Evolutionary conservation across 2,329 filamentous ascomycete species (phyloP), one percentile per base, ranked within the genome.

Genomic region (Botrytis aclada): DNA sequence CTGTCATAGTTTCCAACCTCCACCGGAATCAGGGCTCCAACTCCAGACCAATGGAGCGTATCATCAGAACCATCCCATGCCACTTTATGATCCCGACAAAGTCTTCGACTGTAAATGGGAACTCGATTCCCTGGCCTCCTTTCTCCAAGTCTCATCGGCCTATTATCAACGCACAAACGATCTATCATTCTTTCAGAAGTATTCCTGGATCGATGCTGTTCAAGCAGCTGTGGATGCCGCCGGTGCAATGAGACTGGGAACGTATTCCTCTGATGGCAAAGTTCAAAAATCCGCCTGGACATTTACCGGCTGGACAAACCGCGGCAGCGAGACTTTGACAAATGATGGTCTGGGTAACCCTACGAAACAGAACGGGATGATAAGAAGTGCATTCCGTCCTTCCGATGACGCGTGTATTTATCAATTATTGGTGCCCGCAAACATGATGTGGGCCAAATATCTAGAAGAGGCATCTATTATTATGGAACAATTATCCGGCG

Each of bases 41-140:
- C 87, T 90, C 2, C 84, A 86, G 0, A 78, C 81, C 8, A 92
- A 92, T 78, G 84, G 85, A 0, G 89, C 89, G 94, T 81, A 78
- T 84, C 76, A 80, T 85, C 81, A 88, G 73, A 86, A 93, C 76
- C 83, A 80, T 18, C 90, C 93, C 1, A 87, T 91, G 74, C 95
- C 95, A 0, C 83, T 86, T 0, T 95, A 94, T 78, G 89, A 95
- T 61, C 78, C 78, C 77, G 85, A 87, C 1, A 85, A 90, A 64
- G 94, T 97, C 0, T 98, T 96, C 79, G 95, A 97, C 82, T 98
- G 95, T 87, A 98, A 98, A 82, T 98, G 96, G 83, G 95, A 98
- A 83, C 89, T 98, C 62, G 95, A 98, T 83, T 95, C 93, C 20
- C 87, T 98, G 4, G 93, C 95, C 1, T 90, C 93, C 54, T 98